Conservation (phyloP, 2,329 filamentous ascomycete species). For the Botrytis pseudocinerea region DNA sequence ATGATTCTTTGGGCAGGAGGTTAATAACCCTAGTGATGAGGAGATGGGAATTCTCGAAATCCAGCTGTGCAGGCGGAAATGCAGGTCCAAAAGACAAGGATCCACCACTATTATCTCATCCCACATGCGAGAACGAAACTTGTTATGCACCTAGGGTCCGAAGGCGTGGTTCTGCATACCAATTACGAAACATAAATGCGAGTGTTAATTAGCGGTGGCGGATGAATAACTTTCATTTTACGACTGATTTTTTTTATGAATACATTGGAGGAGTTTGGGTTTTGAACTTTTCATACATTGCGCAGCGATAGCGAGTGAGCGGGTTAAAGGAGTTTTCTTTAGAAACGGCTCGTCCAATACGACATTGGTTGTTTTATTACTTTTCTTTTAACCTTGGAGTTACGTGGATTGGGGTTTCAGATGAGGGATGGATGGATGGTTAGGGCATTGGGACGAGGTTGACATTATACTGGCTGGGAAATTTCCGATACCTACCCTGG, state of each 20-base stretch:
- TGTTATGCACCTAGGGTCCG: slow-evolving; percentile 21
- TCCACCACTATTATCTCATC: slow-evolving; percentile 12
- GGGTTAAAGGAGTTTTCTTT: slow-evolving; percentile 10
- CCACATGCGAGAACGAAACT: slow-evolving; percentile 13
- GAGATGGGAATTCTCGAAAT: slow-evolving; percentile 8
- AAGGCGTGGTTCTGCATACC: slow-evolving; percentile 14
- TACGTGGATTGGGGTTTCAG: not conserved
- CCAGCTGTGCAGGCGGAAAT: slow-evolving; percentile 2
- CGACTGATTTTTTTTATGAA: slow-evolving; percentile 13
- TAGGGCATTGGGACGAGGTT: not conserved
- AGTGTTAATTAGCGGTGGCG: slow-evolving; percentile 8
- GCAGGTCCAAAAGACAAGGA: slow-evolving; percentile 19
- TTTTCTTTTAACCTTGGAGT: not conserved
- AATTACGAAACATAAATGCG: slow-evolving; percentile 13
- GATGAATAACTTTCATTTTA: slow-evolving; percentile 1
- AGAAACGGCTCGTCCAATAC: slow-evolving; percentile 14
- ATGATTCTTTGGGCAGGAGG: slow-evolving; percentile 14
- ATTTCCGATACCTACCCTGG: not conserved
- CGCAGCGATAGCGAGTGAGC: not conserved
- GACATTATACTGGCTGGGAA: slow-evolving; percentile 1
- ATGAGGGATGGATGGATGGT: not conserved
- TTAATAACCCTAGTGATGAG: slow-evolving; percentile 1
- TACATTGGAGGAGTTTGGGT: slow-evolving; percentile 9
- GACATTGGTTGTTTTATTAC: slow-evolving; percentile 1
- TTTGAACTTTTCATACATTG: slow-evolving; percentile 3